Percentiles rank a stretch among this genome's conserved stretches.
Conservation (phyloP, 176 grass and related monocot genomes). For the Alopecurus myosuroides region DNA sequence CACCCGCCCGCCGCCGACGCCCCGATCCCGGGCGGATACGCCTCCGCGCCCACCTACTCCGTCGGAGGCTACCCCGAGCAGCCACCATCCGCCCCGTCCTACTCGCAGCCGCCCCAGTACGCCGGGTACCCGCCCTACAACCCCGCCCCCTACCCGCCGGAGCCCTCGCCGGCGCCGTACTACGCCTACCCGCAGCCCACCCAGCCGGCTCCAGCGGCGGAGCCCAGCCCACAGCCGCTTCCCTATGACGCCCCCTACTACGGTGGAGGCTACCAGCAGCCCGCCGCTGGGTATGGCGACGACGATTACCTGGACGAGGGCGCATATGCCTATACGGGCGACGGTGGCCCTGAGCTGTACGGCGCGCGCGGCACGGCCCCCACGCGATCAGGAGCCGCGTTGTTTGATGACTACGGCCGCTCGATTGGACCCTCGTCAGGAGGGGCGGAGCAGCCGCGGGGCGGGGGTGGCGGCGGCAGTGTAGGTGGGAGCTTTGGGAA, state of each 20-base stretch:
- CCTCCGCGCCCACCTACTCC: slow-evolving; percentile 72
- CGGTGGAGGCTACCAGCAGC: slow-evolving; percentile 44
- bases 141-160: slow-evolving; percentile 42
- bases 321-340: slow-evolving; percentile 63
- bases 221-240: slow-evolving; percentile 12
- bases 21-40: slow-evolving; percentile 38
- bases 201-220: slow-evolving; percentile 21
- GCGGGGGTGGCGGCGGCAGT: background rate
- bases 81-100: slow-evolving; percentile 29
- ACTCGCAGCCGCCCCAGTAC: slow-evolving; percentile 28
- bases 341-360: slow-evolving; percentile 50
- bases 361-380: slow-evolving; percentile 68
- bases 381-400: slow-evolving; percentile 52
- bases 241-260: slow-evolving; percentile 61
- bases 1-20: slow-evolving; percentile 29
- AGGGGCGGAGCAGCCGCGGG: slow-evolving; percentile 18
- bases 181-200: slow-evolving; percentile 47
- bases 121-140: slow-evolving; percentile 46
- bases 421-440: slow-evolving; percentile 61
- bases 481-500: slow-evolving; percentile 42
- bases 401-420: slow-evolving; percentile 96
- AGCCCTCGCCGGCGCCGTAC: slow-evolving; percentile 32
- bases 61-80: slow-evolving; percentile 34
- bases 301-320: slow-evolving; percentile 61
- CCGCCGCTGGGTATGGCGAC: slow-evolving; percentile 17